A percentile compares a stretch with the other conserved stretches of the same genome.
Conservation (phyloP, 805 yeast species). For the Starmerella potacharoeniae region DNA sequence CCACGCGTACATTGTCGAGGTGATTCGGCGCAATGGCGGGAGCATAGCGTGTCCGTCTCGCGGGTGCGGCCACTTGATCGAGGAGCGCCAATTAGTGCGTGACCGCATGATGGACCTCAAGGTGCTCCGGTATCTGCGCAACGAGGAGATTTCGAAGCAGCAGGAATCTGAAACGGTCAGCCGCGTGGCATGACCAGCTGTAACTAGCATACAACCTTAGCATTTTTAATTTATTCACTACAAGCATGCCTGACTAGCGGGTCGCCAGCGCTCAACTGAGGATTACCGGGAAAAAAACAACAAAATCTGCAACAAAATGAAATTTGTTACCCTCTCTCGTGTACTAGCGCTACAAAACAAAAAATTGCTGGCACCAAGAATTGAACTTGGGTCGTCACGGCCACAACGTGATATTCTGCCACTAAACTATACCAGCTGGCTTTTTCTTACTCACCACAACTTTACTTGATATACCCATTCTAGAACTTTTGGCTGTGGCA, state of each 20-base stretch:
- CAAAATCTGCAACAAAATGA: neutral
- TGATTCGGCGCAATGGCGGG: neutral
- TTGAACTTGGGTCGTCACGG: conserved; percentile 24
- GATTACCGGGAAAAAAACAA: too few species aligned
- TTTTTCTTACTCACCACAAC: neutral
- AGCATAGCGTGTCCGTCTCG: conserved; percentile 10
- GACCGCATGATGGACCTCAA: conserved; percentile 16
- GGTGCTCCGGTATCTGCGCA: neutral
- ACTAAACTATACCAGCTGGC: conserved; percentile 22
- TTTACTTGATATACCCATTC: neutral
- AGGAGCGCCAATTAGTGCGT: neutral
- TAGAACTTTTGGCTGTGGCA: too few species aligned
- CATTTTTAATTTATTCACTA: too few species aligned
- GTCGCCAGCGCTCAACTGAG: too few species aligned
- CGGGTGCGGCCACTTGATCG: conserved; percentile 7
- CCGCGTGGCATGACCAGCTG: neutral
- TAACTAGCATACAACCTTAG: too few species aligned
- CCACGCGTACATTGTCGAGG: neutral
- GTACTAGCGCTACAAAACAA: neutral
- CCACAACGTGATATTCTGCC: conserved; percentile 24
- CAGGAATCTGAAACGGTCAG: neutral
- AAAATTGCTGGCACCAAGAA: conserved; percentile 23
- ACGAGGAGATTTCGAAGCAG: neutral
- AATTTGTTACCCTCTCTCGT: neutral
- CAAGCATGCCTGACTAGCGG: too few species aligned